Percentiles rank a stretch among this genome's conserved stretches.
These are phyloP conservation scores for Podospora comata DNA, from an alignment of 495 filamentous ascomycete species.

Conservation along the genomic window DNA sequence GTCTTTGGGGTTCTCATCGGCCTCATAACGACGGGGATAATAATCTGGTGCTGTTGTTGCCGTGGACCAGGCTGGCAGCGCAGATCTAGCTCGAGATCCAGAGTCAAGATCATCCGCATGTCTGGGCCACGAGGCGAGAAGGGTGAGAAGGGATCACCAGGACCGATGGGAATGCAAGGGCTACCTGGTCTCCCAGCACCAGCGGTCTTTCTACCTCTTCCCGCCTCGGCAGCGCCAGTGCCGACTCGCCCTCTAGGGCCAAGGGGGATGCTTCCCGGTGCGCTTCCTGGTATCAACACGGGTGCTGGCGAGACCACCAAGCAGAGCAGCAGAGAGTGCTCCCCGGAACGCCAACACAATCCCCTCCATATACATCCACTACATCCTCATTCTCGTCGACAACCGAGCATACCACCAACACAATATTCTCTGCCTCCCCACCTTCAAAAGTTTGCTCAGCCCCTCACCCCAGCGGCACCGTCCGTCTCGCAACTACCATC, in stretches of 20 bases:
- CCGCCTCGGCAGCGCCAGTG: neutral
- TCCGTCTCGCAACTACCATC: neutral
- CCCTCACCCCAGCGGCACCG: neutral
- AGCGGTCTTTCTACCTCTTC: neutral
- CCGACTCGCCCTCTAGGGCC: neutral
- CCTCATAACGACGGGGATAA: neutral
- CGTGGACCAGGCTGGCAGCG: neutral
- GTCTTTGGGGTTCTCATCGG: neutral
- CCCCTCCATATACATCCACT: neutral
- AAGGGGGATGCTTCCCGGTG: neutral
- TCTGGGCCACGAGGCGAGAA: neutral
- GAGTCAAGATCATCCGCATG: constrained; percentile 4
- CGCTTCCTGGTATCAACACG: neutral
- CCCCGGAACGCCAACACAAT: neutral
- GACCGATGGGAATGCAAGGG: neutral
- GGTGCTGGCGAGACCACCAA: neutral
- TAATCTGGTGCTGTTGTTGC: neutral
- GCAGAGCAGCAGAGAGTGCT: neutral
- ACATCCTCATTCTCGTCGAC: neutral
- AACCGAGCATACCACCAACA: neutral
- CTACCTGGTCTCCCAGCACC: neutral
- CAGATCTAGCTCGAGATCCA: neutral
- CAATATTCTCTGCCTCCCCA: neutral
- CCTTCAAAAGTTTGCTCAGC: neutral
- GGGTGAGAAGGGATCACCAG: neutral